Evolutionary conservation across 2,329 filamentous ascomycete species (phyloP).

Genomic region (Pyricularia pennisetigena): DNA sequence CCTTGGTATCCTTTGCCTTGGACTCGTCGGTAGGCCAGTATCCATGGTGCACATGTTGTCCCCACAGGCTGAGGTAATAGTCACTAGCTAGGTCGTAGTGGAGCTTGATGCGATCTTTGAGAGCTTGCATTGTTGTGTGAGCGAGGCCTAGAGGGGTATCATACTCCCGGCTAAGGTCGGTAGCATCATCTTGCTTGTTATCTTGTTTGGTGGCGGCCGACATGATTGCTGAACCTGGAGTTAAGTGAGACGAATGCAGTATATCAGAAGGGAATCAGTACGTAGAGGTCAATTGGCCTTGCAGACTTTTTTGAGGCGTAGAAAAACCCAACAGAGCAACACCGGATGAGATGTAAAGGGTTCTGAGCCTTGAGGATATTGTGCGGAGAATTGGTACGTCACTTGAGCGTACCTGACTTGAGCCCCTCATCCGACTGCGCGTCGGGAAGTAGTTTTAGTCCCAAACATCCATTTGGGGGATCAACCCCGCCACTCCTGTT

Average conservation of each 20-base stretch:
- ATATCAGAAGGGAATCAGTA: not conserved
- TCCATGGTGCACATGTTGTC: slow-evolving; percentile 54
- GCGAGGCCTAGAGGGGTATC: slow-evolving; percentile 33
- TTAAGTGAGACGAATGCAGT: not conserved
- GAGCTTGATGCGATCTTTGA: slow-evolving; percentile 48
- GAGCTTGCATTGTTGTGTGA: slow-evolving; percentile 34
- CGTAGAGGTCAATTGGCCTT: not conserved
- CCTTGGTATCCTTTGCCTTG: slow-evolving; percentile 41
- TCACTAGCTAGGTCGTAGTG: slow-evolving; percentile 53
- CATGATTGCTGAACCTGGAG: not conserved
- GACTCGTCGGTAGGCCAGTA: slow-evolving; percentile 41
- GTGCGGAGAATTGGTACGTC: not conserved
- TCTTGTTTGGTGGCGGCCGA: slow-evolving; percentile 4
- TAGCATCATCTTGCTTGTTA: slow-evolving; percentile 14
- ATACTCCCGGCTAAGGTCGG: slow-evolving; percentile 32
- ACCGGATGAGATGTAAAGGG: not conserved
- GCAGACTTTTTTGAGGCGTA: not conserved
- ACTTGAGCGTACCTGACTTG: not conserved
- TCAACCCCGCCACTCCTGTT: not conserved
- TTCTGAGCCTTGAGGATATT: not conserved
- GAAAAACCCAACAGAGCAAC: not conserved
- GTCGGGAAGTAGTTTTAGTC: not conserved
- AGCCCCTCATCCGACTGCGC: not conserved
- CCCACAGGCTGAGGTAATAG: slow-evolving; percentile 53
- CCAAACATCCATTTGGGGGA: not conserved